Evolutionary conservation across 1,284 basidiomycete genomes (phyloP).

Genomic region (Tilletia horrida): DNA sequence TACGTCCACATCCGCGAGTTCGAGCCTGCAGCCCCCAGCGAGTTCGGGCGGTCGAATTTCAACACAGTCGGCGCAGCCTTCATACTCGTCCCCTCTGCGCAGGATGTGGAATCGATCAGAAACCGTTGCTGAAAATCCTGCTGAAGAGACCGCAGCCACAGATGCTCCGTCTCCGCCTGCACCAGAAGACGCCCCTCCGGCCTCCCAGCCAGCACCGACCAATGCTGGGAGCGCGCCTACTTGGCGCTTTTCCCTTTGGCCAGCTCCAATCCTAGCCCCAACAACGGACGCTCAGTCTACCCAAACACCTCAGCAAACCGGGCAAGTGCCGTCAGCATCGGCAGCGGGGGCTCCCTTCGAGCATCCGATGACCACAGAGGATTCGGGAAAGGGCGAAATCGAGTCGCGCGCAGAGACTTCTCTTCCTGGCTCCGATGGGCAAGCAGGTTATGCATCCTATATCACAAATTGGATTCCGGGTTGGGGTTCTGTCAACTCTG

Average conservation of each 20-base stretch:
- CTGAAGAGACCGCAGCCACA: not conserved
- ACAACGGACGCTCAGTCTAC: too few species aligned
- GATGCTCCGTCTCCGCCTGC: not conserved
- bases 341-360: not conserved
- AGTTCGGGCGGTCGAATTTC: not conserved
- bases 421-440: not conserved
- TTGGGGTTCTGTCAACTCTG: not conserved
- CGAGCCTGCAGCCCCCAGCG: not conserved
- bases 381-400: not conserved
- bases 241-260: constrained; percentile 13
- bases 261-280: not conserved
- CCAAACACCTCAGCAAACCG: too few species aligned
- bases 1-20: too few species aligned
- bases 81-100: constrained; percentile 4
- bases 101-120: constrained; percentile 10
- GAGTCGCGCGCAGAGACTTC: not conserved
- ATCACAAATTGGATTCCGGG: constrained; percentile 18
- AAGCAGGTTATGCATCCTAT: constrained; percentile 6
- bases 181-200: not conserved
- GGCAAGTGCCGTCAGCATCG: not conserved
- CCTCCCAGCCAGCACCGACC: not conserved
- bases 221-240: not conserved
- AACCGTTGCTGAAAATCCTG: not conserved
- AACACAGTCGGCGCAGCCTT: not conserved
- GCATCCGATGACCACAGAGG: not conserved